Evolutionary conservation across 2,329 filamentous ascomycete species (phyloP), one percentile per base, ranked within the genome.

Genomic region (Cladorrhinum sp.): DNA sequence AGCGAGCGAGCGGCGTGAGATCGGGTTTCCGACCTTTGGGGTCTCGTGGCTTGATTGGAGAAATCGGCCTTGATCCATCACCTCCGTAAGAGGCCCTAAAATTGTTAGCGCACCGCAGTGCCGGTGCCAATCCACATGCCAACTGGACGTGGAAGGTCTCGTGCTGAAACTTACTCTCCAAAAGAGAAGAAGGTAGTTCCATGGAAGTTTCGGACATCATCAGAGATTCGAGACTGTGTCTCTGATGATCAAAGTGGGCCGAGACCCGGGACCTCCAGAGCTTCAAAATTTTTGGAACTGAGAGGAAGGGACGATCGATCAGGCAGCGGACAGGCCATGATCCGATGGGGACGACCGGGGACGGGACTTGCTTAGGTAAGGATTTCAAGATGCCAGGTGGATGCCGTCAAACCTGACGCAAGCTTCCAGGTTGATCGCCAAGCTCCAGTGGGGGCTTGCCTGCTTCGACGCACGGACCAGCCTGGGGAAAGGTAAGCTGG

Each of bases 381-480:
- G 10, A 30, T 12, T 36, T 36, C 26, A 30, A 30, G 26, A 30
- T 36, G 33, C 12, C 33, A 36, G 33, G 33, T 36, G 33, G 33
- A 16, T 36, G 7, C 18, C 14, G 20, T 30, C 51, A 57, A 26
- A 9, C 21, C 8, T 48, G 53, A 30, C 53, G 20, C 21, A 42
- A 46, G 53, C 53, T 55, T 4, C 4, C 26, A 28, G 26, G 26
- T 5, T 39, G 39, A 28, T 26, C 12, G 54, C 54, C 54, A 57
- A 57, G 54, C 23, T 24, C 6, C 4, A 20, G 54, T 49, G 54
- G 54, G 39, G 54, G 26, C 28, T 9, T 26, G 9, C 42, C 24
- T 26, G 54, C 23, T 39, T 46, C 54, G 26, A 36, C 28, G 58
- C 62, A 64, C 60, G 49, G 42, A 16, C 42, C 42, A 46, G 57